Conservation (phyloP, 495 filamentous ascomycete genomes). For the Penicillium salamii region DNA sequence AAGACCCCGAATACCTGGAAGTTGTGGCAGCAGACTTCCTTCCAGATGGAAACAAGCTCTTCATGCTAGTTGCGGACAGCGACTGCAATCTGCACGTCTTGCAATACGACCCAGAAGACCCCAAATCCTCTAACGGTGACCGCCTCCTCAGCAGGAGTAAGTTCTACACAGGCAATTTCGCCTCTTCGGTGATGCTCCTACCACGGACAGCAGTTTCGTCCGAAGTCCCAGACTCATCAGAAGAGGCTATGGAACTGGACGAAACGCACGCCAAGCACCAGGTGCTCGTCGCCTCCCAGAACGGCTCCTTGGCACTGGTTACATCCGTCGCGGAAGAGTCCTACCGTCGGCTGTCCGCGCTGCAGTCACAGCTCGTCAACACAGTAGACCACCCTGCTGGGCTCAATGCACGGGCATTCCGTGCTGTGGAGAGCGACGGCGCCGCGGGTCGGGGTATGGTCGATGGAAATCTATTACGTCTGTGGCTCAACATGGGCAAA, state of each 20-base stretch:
- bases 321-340: conserved; percentile 73
- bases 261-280: conserved; percentile 40
- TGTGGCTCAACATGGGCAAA: conserved; percentile 69
- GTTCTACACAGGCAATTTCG: conserved; percentile 80
- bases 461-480: conserved; percentile 57
- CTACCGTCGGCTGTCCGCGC: conserved; percentile 79
- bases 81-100: conserved; percentile 83
- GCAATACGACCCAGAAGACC: conserved; percentile 96
- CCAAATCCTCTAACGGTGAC: conserved; percentile 86
- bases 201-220: conserved; percentile 58
- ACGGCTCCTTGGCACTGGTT: conserved; percentile 73
- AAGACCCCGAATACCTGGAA: conserved; percentile 71
- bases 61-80: conserved; percentile 77
- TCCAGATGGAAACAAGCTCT: conserved; percentile 78
- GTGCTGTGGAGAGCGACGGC: conserved; percentile 51
- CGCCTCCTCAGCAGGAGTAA: conserved; percentile 80
- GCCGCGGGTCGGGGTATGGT: conserved; percentile 55
- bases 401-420: conserved; percentile 77
- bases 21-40: conserved; percentile 83
- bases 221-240: conserved; percentile 31
- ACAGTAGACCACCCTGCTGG: conserved; percentile 73
- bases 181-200: conserved; percentile 70
- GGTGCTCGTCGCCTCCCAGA: conserved; percentile 66
- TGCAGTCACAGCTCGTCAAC: conserved; percentile 74
- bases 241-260: conserved; percentile 43